phyloP scores from a whole-genome alignment of 2,329 filamentous ascomycete species.

The Mycosphaerelloides madeirae region DNA sequence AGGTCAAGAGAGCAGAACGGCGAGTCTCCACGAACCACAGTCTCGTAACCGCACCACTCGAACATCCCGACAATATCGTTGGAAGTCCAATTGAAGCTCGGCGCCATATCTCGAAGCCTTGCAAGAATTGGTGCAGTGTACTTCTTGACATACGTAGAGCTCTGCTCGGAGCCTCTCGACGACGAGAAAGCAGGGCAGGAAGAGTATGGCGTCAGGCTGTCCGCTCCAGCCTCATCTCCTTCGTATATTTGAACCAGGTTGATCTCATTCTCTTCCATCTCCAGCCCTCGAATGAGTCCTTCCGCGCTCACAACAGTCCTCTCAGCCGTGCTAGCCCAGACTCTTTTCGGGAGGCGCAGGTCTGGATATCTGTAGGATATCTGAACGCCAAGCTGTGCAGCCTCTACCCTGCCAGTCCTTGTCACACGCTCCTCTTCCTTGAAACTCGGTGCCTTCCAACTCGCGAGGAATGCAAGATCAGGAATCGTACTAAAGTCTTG shows the following conservation, averaged over 20 bases:
- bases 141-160: constrained; percentile 34
- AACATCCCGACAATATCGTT: constrained; percentile 62
- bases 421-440: constrained; percentile 57
- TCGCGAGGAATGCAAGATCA: constrained; percentile 52
- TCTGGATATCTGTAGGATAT: constrained; percentile 56
- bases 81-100: constrained; percentile 59
- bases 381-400: constrained; percentile 55
- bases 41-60: constrained; percentile 68
- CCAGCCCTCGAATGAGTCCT: constrained; percentile 55
- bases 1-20: constrained; percentile 58
- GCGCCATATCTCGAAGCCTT: constrained; percentile 51
- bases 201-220: constrained; percentile 61
- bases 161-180: constrained; percentile 53
- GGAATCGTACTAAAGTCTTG: constrained; percentile 56
- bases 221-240: constrained; percentile 53
- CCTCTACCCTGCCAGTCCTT: constrained; percentile 57
- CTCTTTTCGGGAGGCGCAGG: constrained; percentile 49
- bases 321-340: constrained; percentile 62
- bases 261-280: constrained; percentile 51
- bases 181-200: constrained; percentile 60
- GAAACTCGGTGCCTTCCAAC: constrained; percentile 53
- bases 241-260: constrained; percentile 54
- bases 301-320: constrained; percentile 56
- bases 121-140: constrained; percentile 60
- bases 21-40: constrained; percentile 60